Conservation (phyloP, 495 filamentous ascomycete genomes). For the Letharia columbiana region DNA sequence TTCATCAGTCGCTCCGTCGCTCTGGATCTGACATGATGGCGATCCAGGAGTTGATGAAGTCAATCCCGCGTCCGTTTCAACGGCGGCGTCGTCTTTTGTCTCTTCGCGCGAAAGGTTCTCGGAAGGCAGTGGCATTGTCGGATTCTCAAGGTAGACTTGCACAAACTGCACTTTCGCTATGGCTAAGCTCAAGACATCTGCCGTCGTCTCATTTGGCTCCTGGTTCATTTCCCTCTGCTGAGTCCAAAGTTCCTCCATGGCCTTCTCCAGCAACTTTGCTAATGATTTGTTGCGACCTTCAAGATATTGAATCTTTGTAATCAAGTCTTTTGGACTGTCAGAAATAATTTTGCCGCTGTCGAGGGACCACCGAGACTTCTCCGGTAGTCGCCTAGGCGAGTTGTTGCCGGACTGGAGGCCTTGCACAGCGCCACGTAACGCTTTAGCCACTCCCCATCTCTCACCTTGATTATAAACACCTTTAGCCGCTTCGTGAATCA, state of each 20-base stretch:
- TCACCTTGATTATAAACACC: conserved; percentile 76
- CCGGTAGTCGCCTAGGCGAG: conserved; percentile 18
- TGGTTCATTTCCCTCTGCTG: conserved; percentile 36
- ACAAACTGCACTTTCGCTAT: conserved; percentile 70
- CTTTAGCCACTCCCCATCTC: conserved; percentile 80
- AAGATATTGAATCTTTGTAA: conserved; percentile 38
- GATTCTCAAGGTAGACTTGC: conserved; percentile 65
- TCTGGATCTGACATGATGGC: not conserved
- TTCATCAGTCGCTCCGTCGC: conserved; percentile 28
- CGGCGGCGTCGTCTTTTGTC: not conserved
- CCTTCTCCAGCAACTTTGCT: conserved; percentile 61
- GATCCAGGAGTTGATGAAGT: not conserved
- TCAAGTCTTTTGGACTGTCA: conserved; percentile 23
- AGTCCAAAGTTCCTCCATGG: conserved; percentile 57
- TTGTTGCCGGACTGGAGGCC: conserved; percentile 45
- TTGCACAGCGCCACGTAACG: conserved; percentile 77
- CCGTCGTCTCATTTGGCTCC: conserved; percentile 29
- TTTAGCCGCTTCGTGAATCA: conserved; percentile 80
- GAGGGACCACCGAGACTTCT: conserved; percentile 28
- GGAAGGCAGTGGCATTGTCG: conserved; percentile 45
- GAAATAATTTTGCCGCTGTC: conserved; percentile 28
- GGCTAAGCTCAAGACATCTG: conserved; percentile 52
- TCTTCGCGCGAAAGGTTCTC: conserved; percentile 23
- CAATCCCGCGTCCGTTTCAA: not conserved
- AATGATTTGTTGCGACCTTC: conserved; percentile 67